These are phyloP conservation scores for Aspergillus steynii DNA, from an alignment of 495 filamentous ascomycete genomes.

Conservation along the genomic window DNA sequence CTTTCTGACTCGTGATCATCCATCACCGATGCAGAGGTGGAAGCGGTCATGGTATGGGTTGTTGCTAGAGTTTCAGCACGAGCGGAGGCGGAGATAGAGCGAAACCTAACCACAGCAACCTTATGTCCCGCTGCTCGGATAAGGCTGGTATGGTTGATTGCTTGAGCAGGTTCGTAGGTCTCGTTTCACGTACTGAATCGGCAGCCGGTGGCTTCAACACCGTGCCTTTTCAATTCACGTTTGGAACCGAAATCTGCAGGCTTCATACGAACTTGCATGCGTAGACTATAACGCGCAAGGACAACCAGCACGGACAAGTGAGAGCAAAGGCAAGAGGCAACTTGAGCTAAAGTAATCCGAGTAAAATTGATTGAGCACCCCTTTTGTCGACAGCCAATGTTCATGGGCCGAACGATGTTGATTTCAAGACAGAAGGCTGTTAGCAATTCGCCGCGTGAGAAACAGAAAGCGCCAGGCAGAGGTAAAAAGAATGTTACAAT, in stretches of 20 bases:
- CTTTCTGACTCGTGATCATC: constrained; percentile 39
- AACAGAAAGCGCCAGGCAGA: neutral
- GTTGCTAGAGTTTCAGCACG: constrained; percentile 1
- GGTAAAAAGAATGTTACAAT: neutral
- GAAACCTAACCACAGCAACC: neutral
- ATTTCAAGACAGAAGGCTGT: neutral
- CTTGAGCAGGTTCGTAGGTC: neutral
- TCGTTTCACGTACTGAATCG: neutral
- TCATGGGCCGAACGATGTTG: neutral
- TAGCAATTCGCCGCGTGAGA: neutral
- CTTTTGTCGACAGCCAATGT: neutral
- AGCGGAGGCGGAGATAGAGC: neutral
- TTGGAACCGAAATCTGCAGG: neutral
- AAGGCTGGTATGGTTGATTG: neutral
- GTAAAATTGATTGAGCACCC: neutral
- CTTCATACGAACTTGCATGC: neutral
- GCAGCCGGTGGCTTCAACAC: too few species aligned
- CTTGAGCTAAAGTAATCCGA: too few species aligned
- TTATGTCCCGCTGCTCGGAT: neutral
- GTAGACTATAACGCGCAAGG: neutral
- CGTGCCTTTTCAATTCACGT: neutral
- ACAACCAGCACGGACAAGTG: neutral
- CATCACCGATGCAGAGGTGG: constrained; percentile 40
- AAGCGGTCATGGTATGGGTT: constrained; percentile 40
- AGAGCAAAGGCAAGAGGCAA: too few species aligned